Conservation (phyloP, 1,139 yeast genomes). For the Yamadazyma dendronema region DNA sequence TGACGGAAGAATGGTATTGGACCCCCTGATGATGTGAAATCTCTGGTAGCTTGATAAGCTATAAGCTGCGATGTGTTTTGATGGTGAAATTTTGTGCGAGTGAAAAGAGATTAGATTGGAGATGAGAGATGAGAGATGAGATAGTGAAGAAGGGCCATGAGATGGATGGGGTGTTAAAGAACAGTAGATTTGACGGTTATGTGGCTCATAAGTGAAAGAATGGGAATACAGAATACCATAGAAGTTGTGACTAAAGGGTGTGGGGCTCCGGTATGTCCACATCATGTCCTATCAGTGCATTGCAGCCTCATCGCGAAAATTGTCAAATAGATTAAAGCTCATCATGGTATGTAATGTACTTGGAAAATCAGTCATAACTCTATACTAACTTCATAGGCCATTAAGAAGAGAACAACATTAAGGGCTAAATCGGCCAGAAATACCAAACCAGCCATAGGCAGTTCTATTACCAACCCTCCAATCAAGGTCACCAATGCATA, state of each 20-base stretch:
- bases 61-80: background rate
- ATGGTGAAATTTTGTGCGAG: background rate
- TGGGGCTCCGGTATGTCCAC: background rate
- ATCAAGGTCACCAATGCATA: constrained; percentile 29
- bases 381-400: constrained; percentile 32
- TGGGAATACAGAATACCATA: too few species aligned
- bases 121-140: background rate
- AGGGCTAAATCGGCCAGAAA: constrained; percentile 33
- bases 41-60: too few species aligned
- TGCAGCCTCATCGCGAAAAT: constrained; percentile 3
- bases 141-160: background rate
- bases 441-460: constrained; percentile 7
- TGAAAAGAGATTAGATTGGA: background rate
- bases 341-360: constrained; percentile 11
- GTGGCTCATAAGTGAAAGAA: too few species aligned
- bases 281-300: background rate
- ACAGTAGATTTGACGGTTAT: too few species aligned
- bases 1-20: too few species aligned
- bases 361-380: background rate
- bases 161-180: too few species aligned
- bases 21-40: too few species aligned
- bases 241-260: too few species aligned
- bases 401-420: constrained; percentile 38
- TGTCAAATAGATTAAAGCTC: too few species aligned
- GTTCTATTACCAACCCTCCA: constrained; percentile 14